These are phyloP conservation scores for Candida suzukii DNA, from an alignment of 805 yeast species.

Conservation along the genomic window DNA sequence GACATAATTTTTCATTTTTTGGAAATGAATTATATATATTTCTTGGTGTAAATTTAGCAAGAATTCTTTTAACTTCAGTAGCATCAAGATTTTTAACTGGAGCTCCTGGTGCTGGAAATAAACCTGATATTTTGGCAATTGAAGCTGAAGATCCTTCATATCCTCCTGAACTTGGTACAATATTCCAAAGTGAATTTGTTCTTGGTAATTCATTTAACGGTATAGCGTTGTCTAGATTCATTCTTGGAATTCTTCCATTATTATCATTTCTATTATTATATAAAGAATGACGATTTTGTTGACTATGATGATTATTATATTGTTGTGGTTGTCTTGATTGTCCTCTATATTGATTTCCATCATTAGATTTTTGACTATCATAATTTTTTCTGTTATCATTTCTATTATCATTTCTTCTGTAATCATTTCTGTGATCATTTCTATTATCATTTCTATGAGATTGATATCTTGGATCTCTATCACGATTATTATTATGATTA, in stretches of 20 bases:
- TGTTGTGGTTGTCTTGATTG: background rate
- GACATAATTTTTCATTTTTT: constrained; percentile 16
- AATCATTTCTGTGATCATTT: constrained; percentile 8
- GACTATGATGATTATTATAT: no score
- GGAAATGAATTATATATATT: constrained; percentile 8
- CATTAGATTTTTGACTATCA: no score
- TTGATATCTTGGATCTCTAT: constrained; percentile 3
- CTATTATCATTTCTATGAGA: constrained; percentile 1
- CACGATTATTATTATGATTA: constrained; percentile 3
- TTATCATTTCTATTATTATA: background rate
- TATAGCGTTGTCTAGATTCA: constrained; percentile 27
- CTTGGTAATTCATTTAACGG: constrained; percentile 48
- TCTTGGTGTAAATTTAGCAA: constrained; percentile 8
- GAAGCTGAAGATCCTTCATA: constrained; percentile 70
- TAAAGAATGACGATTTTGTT: background rate
- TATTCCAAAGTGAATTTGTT: constrained; percentile 58
- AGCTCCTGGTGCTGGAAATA: constrained; percentile 68
- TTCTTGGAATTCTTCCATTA: constrained; percentile 3
- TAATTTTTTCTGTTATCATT: no score
- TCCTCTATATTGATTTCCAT: no score
- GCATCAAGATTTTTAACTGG: constrained; percentile 33
- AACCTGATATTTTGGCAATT: constrained; percentile 70
- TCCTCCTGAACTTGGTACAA: constrained; percentile 44
- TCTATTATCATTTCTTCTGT: no score
- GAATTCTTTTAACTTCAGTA: constrained; percentile 22